Conservation (phyloP, 2,329 filamentous ascomycete species). For the Penicillium glabrum region DNA sequence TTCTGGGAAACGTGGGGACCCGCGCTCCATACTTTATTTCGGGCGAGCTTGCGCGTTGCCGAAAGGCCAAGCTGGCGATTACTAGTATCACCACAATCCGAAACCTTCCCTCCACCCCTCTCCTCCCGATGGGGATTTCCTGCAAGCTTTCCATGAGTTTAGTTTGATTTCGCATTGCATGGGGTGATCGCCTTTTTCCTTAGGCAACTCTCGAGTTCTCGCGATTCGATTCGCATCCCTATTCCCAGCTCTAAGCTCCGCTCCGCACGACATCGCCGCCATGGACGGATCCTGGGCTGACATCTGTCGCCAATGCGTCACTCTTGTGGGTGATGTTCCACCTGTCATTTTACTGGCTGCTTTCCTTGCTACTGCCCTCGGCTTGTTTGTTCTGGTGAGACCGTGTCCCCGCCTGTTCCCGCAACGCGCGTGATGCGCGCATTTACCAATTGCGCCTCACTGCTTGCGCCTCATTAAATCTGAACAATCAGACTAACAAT, state of each 20-base stretch:
- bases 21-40: conserved; percentile 14
- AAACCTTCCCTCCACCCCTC: not conserved
- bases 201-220: not conserved
- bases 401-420: not conserved
- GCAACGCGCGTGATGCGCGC: not conserved
- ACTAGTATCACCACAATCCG: conserved; percentile 5
- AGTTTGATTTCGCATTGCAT: not conserved
- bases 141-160: not conserved
- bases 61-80: conserved; percentile 30
- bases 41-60: conserved; percentile 19
- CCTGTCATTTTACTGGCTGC: conserved; percentile 28
- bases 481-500: not conserved
- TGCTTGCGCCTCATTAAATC: not conserved
- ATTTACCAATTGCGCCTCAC: not conserved
- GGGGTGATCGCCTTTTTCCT: not conserved
- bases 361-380: conserved; percentile 28
- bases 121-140: not conserved
- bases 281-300: conserved; percentile 30
- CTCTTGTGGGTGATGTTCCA: conserved; percentile 30
- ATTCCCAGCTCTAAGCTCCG: not conserved
- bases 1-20: conserved; percentile 1
- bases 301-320: conserved; percentile 35
- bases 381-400: conserved; percentile 38
- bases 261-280: conserved; percentile 5
- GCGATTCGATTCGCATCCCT: not conserved